Evolutionary conservation across 2,329 filamentous ascomycete species (phyloP), one percentile per base, ranked within the genome.

Genomic region (Hypoxylon sp.): DNA sequence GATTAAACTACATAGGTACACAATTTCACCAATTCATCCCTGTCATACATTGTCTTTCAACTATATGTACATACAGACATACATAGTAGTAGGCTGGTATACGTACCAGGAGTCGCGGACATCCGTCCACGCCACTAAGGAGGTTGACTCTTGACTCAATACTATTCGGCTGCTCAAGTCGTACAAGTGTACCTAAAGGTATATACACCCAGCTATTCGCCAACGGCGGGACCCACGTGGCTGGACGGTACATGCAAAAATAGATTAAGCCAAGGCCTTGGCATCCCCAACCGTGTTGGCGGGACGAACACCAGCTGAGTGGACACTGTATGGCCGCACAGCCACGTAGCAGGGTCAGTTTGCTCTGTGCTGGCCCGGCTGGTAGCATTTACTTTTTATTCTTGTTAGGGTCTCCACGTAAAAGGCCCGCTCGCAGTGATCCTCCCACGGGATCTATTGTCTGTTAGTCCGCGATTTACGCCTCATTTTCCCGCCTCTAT

Each of bases 221-320:
- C 6, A 31, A 5, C 39, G 29, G n/a, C 19, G 3, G 58, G 50
- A 48, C 63, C 51, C 65, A 61, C 60, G 56, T 58, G 57, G 64
- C 39, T 56, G 42, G 27, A 17, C 13, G 10, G 17, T 56, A 56
- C 17, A 35, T 56, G 46, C 67, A 70, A 62, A 46, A 70, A 65
- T 70, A 70, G 67, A 54, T 11, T 10, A 35, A 21, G 64, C 61
- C 53, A 70, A 65, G 67, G n/a, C 17, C 67, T 68, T 67, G 61
- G 67, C 67, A 61, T 70, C 54, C 37, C 52, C 57, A 65, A 56
- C 61, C 60, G 46, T 59, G 61, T 59, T 63, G 67, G 55, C 61
- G 63, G 59, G 55, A 57, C 46, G 44, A 46, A 39, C 19, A 13
- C 15, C 21, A 47, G 44, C 51, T 52, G 37, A 47, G 55, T 52